Conservation (phyloP, 1,139 yeast species). For the Candida gigantensis region DNA sequence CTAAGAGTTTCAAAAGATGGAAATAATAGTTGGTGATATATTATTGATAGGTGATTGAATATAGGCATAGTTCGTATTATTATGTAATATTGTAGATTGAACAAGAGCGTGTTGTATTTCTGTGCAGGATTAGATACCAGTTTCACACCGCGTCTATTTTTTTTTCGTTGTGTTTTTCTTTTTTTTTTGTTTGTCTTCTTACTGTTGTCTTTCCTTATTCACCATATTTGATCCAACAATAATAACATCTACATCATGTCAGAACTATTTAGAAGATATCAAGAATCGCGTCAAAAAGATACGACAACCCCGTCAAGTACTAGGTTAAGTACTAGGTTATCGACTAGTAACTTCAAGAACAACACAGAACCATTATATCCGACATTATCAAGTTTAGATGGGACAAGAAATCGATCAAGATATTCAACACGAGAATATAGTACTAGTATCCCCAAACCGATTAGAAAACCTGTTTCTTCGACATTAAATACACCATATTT, state of each 20-base stretch:
- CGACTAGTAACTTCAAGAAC: too few relatives aligned
- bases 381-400: neutral
- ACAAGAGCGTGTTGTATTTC: too few relatives aligned
- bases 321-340: too few relatives aligned
- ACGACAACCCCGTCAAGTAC: neutral
- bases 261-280: constrained; percentile 11
- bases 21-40: constrained; percentile 5
- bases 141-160: too few relatives aligned
- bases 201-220: too few relatives aligned
- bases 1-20: constrained; percentile 52
- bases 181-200: neutral
- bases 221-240: neutral
- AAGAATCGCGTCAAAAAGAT: constrained; percentile 7
- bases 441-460: neutral
- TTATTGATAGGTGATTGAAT: neutral
- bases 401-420: neutral
- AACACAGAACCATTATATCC: constrained; percentile 7
- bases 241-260: constrained; percentile 6
- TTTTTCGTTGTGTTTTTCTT: too few relatives aligned
- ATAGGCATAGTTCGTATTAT: too few relatives aligned
- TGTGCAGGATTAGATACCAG: too few relatives aligned
- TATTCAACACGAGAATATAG: neutral
- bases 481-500: neutral
- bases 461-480: neutral
- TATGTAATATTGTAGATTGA: too few relatives aligned